Conservation (phyloP, 2,329 filamentous ascomycete species). For the Byssothecium circinans region DNA sequence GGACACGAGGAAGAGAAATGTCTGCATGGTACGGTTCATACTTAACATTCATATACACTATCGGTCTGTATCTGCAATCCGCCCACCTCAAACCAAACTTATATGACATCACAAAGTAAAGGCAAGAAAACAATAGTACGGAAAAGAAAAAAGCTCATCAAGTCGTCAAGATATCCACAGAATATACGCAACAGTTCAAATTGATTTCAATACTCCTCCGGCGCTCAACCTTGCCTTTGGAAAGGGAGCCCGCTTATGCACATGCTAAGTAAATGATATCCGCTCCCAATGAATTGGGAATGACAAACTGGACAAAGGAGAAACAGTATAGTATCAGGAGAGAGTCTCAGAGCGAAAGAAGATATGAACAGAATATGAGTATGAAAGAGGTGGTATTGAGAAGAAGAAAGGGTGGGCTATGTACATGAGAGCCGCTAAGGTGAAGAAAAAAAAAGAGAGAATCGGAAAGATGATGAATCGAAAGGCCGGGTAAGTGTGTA, state of each 20-base stretch:
- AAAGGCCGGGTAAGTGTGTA: not conserved
- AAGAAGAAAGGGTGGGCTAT: slow-evolving; percentile 10
- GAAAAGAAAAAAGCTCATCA: not conserved
- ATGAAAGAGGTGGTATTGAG: slow-evolving; percentile 2
- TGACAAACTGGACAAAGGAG: not conserved
- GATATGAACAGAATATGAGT: not conserved
- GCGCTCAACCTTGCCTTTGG: slow-evolving; percentile 5
- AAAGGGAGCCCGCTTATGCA: slow-evolving; percentile 8
- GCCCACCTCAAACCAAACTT: not conserved
- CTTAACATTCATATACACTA: too few relatives aligned
- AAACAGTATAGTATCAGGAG: not conserved
- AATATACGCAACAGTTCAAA: not conserved
- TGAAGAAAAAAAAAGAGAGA: not conserved
- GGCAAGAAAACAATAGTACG: not conserved
- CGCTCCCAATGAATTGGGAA: not conserved
- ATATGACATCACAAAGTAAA: not conserved
- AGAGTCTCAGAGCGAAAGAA: not conserved
- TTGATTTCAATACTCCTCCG: slow-evolving; percentile 4
- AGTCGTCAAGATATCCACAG: not conserved
- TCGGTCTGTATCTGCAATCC: not conserved
- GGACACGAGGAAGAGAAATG: not conserved
- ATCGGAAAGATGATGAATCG: not conserved
- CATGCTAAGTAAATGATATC: slow-evolving; percentile 5
- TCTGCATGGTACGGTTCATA: too few relatives aligned
- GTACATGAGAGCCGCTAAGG: slow-evolving; percentile 7